Percentiles rank a stretch among this genome's conserved stretches.
phyloP scores from a whole-genome alignment of 176 grass and related monocot genomes.

The Zoysia japonica region DNA sequence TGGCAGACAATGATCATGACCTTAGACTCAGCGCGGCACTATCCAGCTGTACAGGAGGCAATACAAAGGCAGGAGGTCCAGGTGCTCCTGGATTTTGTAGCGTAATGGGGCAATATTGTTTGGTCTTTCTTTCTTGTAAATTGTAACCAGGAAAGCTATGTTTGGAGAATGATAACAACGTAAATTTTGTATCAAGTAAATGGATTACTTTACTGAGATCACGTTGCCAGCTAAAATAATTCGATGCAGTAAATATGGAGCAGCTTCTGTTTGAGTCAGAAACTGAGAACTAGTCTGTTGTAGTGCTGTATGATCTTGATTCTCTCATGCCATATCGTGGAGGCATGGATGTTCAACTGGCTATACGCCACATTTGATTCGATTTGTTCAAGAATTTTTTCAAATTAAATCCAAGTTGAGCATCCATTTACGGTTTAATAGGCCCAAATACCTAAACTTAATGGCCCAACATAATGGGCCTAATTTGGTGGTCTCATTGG shows the following conservation, averaged over 20 bases:
- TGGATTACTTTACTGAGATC: conserved; percentile 1
- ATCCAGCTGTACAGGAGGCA: conserved; percentile 52
- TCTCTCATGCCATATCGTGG: too few species aligned
- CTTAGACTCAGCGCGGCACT: conserved; percentile 21
- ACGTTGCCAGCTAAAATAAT: background rate
- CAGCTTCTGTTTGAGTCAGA: background rate
- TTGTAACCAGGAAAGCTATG: conserved; percentile 34
- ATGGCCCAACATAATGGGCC: background rate
- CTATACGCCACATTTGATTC: too few species aligned
- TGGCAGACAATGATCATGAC: conserved; percentile 25
- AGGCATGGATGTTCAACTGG: too few species aligned
- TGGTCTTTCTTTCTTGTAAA: conserved; percentile 32
- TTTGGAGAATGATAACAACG: background rate
- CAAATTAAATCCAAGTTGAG: background rate
- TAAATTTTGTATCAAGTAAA: conserved; percentile 32
- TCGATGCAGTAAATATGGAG: too few species aligned
- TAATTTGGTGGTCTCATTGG: background rate
- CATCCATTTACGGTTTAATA: background rate
- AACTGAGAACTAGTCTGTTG: too few species aligned
- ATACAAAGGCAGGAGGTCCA: conserved; percentile 22
- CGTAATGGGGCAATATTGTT: conserved; percentile 27
- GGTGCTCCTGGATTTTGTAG: conserved; percentile 11
- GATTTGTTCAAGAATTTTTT: background rate
- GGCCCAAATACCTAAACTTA: background rate
- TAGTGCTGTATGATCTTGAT: background rate